These are phyloP conservation scores for Cordyceps farinosa DNA, from an alignment of 2,329 filamentous ascomycete species.

Conservation along the genomic window DNA sequence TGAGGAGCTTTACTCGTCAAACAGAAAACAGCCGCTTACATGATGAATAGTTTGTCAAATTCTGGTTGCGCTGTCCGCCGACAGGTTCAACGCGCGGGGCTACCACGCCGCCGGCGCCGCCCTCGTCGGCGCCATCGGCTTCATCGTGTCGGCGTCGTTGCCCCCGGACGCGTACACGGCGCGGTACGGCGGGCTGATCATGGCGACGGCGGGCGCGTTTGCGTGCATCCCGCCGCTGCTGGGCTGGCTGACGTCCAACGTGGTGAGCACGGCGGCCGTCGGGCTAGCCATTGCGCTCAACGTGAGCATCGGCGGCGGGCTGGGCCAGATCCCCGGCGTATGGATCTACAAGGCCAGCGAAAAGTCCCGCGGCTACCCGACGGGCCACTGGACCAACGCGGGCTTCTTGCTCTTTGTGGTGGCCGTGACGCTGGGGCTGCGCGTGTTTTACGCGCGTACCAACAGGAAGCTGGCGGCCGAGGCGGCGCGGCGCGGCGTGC, in stretches of 20 bases:
- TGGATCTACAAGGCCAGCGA: slow-evolving; percentile 70
- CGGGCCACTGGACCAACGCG: slow-evolving; percentile 66
- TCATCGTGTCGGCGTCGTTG: slow-evolving; percentile 61
- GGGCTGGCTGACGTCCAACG: slow-evolving; percentile 67
- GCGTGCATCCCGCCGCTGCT: slow-evolving; percentile 66
- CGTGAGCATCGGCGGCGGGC: slow-evolving; percentile 61
- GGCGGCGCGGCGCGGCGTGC: slow-evolving; percentile 29
- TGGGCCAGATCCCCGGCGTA: slow-evolving; percentile 68
- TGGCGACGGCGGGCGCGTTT: slow-evolving; percentile 64
- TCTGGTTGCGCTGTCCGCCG: slow-evolving; percentile 55
- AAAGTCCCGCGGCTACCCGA: slow-evolving; percentile 59
- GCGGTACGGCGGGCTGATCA: slow-evolving; percentile 68
- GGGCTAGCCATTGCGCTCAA: slow-evolving; percentile 70
- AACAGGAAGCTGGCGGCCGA: slow-evolving; percentile 37
- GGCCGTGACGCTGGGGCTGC: slow-evolving; percentile 50
- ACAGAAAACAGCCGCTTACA: not conserved
- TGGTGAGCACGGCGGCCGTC: slow-evolving; percentile 60
- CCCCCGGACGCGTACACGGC: slow-evolving; percentile 54
- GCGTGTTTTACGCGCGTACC: slow-evolving; percentile 52
- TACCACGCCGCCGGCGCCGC: slow-evolving; percentile 42
- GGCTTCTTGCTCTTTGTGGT: slow-evolving; percentile 57
- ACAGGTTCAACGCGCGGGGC: slow-evolving; percentile 55
- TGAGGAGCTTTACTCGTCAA: not conserved
- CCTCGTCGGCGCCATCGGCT: slow-evolving; percentile 43
- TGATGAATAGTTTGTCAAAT: slow-evolving; percentile 35